These are phyloP conservation scores for Leccinum rimulosum DNA, from an alignment of 768 basidiomycete species.

Conservation along the genomic window DNA sequence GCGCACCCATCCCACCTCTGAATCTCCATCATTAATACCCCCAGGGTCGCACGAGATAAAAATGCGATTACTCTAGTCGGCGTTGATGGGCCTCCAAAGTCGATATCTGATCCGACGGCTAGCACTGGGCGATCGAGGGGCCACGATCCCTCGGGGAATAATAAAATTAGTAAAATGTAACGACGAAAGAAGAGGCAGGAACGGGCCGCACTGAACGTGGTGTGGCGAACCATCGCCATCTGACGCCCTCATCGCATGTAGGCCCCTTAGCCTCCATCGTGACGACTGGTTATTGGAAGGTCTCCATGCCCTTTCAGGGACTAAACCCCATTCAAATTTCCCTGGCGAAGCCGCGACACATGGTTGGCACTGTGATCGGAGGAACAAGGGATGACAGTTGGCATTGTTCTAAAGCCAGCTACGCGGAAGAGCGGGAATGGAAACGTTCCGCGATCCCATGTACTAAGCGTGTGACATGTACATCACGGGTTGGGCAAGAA, in stretches of 20 bases:
- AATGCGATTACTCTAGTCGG: neutral
- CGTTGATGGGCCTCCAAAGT: neutral
- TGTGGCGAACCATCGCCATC: conserved; percentile 8
- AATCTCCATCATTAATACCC: neutral
- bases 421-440: conserved; percentile 25
- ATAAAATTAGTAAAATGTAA: neutral
- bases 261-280: conserved; percentile 2
- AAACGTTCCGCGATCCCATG: conserved; percentile 21
- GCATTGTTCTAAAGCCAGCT: conserved; percentile 5
- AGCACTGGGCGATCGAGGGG: conserved; percentile 9
- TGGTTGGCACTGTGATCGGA: conserved; percentile 18
- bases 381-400: neutral
- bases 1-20: conserved; percentile 7
- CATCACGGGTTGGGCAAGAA: neutral
- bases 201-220: conserved; percentile 1
- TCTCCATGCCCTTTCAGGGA: conserved; percentile 8
- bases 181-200: neutral
- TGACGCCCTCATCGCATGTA: conserved; percentile 3
- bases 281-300: neutral
- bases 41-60: neutral
- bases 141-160: neutral
- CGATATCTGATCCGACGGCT: conserved; percentile 11
- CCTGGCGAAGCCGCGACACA: conserved; percentile 11
- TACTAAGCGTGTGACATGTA: neutral
- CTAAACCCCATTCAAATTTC: conserved; percentile 16